These are phyloP conservation scores for Aspergillus vadensis DNA, from an alignment of 2,329 filamentous ascomycete species.

Conservation along the genomic window DNA sequence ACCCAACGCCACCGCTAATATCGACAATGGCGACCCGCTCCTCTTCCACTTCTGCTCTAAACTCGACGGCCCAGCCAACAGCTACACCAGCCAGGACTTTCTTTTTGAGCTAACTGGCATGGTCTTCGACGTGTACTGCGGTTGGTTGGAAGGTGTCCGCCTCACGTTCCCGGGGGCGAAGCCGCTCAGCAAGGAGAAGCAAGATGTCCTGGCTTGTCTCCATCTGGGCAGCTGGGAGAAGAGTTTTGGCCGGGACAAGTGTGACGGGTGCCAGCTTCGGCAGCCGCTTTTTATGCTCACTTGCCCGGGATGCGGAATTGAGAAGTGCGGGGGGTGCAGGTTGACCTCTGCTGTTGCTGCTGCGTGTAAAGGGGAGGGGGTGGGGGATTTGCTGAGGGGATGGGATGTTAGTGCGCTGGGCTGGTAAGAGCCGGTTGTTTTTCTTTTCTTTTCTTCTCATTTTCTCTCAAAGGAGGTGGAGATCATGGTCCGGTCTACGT, in stretches of 20 bases:
- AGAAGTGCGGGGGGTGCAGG: slow-evolving; percentile 36
- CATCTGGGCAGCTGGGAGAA: slow-evolving; percentile 35
- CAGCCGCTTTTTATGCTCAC: slow-evolving; percentile 32
- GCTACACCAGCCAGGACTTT: slow-evolving; percentile 30
- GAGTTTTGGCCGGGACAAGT: slow-evolving; percentile 22
- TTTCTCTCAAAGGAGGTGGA: no score
- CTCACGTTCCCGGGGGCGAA: slow-evolving; percentile 19
- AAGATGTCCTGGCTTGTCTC: slow-evolving; percentile 17
- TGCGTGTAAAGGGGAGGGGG: neutral
- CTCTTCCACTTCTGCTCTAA: slow-evolving; percentile 30
- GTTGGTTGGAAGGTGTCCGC: slow-evolving; percentile 28
- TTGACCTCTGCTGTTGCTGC: slow-evolving; percentile 15
- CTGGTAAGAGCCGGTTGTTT: no score
- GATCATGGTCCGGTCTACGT: no score
- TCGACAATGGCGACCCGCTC: slow-evolving; percentile 20
- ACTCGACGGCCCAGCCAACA: slow-evolving; percentile 19
- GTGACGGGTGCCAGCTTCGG: slow-evolving; percentile 31
- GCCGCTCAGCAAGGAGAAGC: neutral
- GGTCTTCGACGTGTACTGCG: slow-evolving; percentile 30
- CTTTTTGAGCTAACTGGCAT: slow-evolving; percentile 30
- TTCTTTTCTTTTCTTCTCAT: no score
- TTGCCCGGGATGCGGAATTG: slow-evolving; percentile 32
- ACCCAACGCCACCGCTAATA: neutral
- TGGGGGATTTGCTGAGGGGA: no score
- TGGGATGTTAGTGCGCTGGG: no score